These are phyloP conservation scores for Debaryomyces nepalensis DNA, from an alignment of 1,139 yeast species.

Conservation along the genomic window DNA sequence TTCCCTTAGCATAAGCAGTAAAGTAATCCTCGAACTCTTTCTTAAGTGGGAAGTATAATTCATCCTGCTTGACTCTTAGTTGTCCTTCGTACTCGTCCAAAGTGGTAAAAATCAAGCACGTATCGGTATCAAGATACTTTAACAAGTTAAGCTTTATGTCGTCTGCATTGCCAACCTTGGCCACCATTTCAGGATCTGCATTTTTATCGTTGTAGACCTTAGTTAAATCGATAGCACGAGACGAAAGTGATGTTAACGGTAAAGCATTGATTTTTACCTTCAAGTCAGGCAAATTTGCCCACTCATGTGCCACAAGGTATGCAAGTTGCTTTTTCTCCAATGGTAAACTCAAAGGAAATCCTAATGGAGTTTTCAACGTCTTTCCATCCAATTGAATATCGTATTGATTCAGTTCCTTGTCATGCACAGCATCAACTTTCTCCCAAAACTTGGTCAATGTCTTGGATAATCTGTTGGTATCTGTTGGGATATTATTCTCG, in stretches of 20 bases:
- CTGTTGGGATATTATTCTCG: constrained; percentile 59
- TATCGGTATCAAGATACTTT: constrained; percentile 91
- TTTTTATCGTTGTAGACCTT: constrained; percentile 28
- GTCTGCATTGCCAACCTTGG: constrained; percentile 63
- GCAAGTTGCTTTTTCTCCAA: constrained; percentile 65
- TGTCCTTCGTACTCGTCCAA: constrained; percentile 79
- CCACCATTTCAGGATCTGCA: constrained; percentile 50
- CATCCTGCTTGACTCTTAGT: constrained; percentile 75
- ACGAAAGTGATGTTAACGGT: constrained; percentile 84
- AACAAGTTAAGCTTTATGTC: constrained; percentile 61
- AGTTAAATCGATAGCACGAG: constrained; percentile 80
- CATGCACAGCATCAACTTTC: constrained; percentile 56
- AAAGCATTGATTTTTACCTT: constrained; percentile 78
- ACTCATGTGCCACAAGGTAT: constrained; percentile 79
- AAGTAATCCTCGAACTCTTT: constrained; percentile 65
- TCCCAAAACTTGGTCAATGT: constrained; percentile 87
- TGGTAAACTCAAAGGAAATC: constrained; percentile 72
- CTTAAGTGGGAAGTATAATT: constrained; percentile 75
- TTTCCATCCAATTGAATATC: constrained; percentile 72
- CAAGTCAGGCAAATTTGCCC: constrained; percentile 75
- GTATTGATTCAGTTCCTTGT: constrained; percentile 34
- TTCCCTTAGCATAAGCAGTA: constrained; percentile 44
- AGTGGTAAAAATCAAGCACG: constrained; percentile 87
- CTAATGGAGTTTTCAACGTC: constrained; percentile 83
- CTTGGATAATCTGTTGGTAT: constrained; percentile 72